Conservation (phyloP, 352 stramenopile genomes). For the Phytophthora vignae region DNA sequence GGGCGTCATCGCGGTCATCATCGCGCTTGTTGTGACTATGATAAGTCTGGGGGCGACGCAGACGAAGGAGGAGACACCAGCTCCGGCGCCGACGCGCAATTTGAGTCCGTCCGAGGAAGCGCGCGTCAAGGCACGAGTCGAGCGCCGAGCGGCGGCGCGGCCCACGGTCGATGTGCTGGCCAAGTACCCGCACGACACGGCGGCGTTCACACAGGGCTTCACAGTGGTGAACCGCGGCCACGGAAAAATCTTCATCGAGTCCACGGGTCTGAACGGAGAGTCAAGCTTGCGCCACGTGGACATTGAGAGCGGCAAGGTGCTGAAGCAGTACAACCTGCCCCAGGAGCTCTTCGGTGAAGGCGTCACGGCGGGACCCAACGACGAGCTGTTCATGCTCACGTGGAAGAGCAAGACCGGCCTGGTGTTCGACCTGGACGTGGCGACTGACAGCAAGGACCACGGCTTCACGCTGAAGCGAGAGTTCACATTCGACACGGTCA, state of each 20-base stretch:
- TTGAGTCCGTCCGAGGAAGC: constrained; percentile 21
- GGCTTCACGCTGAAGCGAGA: constrained; percentile 52
- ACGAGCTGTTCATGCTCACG: constrained; percentile 92
- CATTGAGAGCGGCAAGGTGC: constrained; percentile 83
- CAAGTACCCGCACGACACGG: constrained; percentile 80
- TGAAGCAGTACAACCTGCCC: constrained; percentile 66
- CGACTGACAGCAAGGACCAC: constrained; percentile 28
- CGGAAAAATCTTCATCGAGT: constrained; percentile 92
- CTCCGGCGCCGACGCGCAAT: constrained; percentile 7
- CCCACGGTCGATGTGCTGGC: constrained; percentile 68
- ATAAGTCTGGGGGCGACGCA: constrained; percentile 9
- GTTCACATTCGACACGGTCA: constrained; percentile 82
- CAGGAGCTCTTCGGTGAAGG: constrained; percentile 92
- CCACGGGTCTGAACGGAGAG: constrained; percentile 88
- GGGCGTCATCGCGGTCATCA: constrained; percentile 33
- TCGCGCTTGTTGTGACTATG: constrained; percentile 33
- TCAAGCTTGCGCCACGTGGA: constrained; percentile 91
- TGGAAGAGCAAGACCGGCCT: constrained; percentile 91
- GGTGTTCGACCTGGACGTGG: constrained; percentile 76
- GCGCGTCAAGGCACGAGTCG: constrained; percentile 22
- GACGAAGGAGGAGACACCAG: constrained; percentile 14
- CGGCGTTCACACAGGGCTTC: constrained; percentile 90
- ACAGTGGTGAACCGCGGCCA: constrained; percentile 58
- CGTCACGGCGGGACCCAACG: constrained; percentile 75
- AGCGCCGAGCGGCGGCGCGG: constrained; percentile 10